phyloP scores from a whole-genome alignment of 2,329 filamentous ascomycete species.

The Sclerotinia borealis region DNA sequence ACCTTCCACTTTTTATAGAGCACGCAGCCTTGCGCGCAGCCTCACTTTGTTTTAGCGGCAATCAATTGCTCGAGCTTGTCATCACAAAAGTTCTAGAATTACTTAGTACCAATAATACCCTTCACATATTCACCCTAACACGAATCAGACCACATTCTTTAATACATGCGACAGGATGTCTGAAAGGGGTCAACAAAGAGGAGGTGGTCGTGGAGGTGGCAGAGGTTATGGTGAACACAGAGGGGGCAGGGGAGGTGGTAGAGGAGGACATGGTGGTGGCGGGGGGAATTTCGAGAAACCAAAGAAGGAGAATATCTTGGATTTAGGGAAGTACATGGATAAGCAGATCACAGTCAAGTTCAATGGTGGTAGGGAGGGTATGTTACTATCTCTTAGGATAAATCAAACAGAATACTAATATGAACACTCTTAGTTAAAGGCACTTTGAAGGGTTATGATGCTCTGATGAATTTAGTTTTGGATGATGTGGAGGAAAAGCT shows the following conservation, averaged over 20 bases:
- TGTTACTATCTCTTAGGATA: constrained; percentile 23
- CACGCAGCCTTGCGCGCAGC: background rate
- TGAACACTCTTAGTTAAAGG: constrained; percentile 60
- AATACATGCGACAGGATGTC: constrained; percentile 17
- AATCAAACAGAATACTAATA: background rate
- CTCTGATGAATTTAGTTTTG: constrained; percentile 94
- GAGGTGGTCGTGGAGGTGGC: constrained; percentile 17
- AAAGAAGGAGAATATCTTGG: constrained; percentile 98
- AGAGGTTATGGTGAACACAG: constrained; percentile 13
- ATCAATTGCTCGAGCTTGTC: background rate
- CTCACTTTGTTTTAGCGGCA: background rate
- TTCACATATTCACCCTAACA: background rate
- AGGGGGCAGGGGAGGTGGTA: constrained; percentile 21
- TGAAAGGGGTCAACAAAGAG: constrained; percentile 19
- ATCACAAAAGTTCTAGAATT: background rate
- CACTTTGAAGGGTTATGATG: constrained; percentile 90
- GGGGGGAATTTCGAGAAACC: constrained; percentile 60
- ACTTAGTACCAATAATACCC: background rate
- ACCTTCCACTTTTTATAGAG: background rate
- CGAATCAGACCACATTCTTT: background rate
- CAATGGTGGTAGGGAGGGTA: constrained; percentile 87
- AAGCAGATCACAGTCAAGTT: constrained; percentile 95
- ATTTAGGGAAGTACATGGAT: constrained; percentile 94
- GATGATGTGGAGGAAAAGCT: constrained; percentile 90
- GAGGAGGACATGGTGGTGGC: constrained; percentile 31